Conservation (phyloP, 1,139 yeast species). For the Blastobotrys elegans region DNA sequence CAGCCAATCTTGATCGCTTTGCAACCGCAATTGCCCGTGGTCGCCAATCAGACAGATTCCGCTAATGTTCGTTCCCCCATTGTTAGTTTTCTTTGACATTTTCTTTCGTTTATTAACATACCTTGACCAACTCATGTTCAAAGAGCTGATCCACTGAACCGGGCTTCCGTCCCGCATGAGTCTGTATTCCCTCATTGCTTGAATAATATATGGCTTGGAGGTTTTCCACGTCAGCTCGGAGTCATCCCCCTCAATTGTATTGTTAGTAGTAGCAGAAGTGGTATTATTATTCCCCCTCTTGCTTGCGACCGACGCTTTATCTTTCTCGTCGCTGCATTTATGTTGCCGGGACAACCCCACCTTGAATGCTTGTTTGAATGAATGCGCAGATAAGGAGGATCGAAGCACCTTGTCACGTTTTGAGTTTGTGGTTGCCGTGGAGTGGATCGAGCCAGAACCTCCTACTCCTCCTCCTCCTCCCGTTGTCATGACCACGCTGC, state of each 20-base stretch:
- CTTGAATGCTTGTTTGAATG: constrained; percentile 15
- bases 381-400: constrained; percentile 14
- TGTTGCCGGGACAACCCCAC: constrained; percentile 7
- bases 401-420: constrained; percentile 11
- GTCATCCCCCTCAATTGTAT: background rate
- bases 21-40: constrained; percentile 16
- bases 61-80: constrained; percentile 5
- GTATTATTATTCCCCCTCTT: background rate
- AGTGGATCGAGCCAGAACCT: background rate
- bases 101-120: constrained; percentile 6
- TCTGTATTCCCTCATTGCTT: constrained; percentile 21
- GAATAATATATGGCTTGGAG: constrained; percentile 9
- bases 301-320: background rate
- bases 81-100: constrained; percentile 3
- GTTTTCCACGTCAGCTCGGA: constrained; percentile 4
- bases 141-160: constrained; percentile 23
- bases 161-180: constrained; percentile 19
- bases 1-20: constrained; percentile 11
- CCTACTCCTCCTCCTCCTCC: no score
- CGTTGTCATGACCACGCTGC: no score
- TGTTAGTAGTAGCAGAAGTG: background rate
- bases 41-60: constrained; percentile 17
- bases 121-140: constrained; percentile 18
- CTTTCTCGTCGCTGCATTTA: background rate
- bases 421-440: background rate